Base-by-base conservation (phyloP, 1,284 basidiomycete species). In the Irpex lacteus region DNA sequence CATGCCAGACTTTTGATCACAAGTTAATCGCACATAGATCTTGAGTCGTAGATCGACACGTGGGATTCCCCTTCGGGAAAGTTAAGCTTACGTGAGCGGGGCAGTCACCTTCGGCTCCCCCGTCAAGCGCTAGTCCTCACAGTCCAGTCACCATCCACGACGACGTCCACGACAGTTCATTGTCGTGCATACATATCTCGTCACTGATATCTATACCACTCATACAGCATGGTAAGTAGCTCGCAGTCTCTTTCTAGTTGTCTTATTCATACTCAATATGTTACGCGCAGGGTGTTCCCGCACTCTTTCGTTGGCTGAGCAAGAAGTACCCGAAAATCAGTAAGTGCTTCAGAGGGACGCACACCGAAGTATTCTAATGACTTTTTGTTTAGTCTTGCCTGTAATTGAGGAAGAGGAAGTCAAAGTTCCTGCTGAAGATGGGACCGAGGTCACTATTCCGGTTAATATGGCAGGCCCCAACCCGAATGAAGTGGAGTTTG, bases 271-370 rank as follows among this genome's bases (percentile, higher is more conserved):
- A 19, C 9, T 61, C 40, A 61, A 68, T 6, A 67, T 53, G 26
- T 5, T 32, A 47, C 53, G 21, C 58, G 34, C 65, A 96, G 95
- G 95, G 95, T 89, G 95, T 97, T 68, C 95, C 95, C 65, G 95
- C 95, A 64, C 85, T 97, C 67, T 95, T 97, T 80, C 88, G 95
- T 75, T 97, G 95, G 94, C 83, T 97, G 66, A 96, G 94, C 75
- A 96, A 91, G 82, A 98, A 97, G 78, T 98, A 98, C 75, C 95
- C 96, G 60, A 98, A 95, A 84, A 98, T 96, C 73, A 86, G 94
- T 91, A 64, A 65, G 87, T 82, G 52, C 37, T 15, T 7, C 15
- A 6, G 11, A 9, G n/a, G 36, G 44, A 34, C 21, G 2, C 34
- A 13, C 5, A 34, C 5, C 4, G 5, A 6, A 34, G 32, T 34